Percentiles rank a stretch among this genome's conserved stretches.
These are phyloP conservation scores for Ciborinia camelliae DNA, from an alignment of 2,329 filamentous ascomycete species.

Conservation along the genomic window DNA sequence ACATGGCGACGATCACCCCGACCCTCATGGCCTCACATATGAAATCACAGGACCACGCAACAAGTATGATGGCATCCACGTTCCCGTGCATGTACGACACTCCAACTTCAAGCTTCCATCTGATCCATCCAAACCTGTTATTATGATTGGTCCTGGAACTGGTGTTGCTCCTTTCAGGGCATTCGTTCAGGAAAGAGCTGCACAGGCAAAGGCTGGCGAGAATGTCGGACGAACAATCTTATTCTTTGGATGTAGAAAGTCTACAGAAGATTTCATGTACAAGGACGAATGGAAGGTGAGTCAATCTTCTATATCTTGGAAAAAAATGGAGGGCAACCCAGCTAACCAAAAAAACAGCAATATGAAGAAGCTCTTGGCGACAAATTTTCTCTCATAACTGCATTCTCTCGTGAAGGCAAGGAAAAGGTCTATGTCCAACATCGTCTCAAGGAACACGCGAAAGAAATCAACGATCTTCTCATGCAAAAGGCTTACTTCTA, in stretches of 20 bases:
- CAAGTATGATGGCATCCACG: slow-evolving; percentile 94
- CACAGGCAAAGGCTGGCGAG: slow-evolving; percentile 74
- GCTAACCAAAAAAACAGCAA: slow-evolving; percentile 52
- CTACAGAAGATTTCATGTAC: slow-evolving; percentile 89
- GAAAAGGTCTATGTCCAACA: slow-evolving; percentile 98
- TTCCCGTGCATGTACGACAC: slow-evolving; percentile 93
- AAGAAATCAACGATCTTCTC: slow-evolving; percentile 83
- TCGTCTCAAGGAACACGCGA: slow-evolving; percentile 75
- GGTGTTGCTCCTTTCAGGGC: slow-evolving; percentile 95
- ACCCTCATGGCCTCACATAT: slow-evolving; percentile 82
- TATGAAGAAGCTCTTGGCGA: slow-evolving; percentile 82
- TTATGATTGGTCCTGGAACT: slow-evolving; percentile 94
- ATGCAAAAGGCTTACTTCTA: slow-evolving; percentile 91
- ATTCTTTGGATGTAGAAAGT: slow-evolving; percentile 92
- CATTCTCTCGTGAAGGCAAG: slow-evolving; percentile 84
- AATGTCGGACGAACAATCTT: slow-evolving; percentile 82
- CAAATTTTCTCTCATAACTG: slow-evolving; percentile 84
- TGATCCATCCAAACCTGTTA: slow-evolving; percentile 87
- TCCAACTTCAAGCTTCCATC: slow-evolving; percentile 99
- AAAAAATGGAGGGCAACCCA: background rate
- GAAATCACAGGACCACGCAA: slow-evolving; percentile 85
- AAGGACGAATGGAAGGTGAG: slow-evolving; percentile 87
- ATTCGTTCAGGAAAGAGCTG: slow-evolving; percentile 90
- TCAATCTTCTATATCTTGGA: slow-evolving; percentile 22
- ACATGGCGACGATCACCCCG: slow-evolving; percentile 77